phyloP scores from a whole-genome alignment of 2,329 filamentous ascomycete species.

The Colletotrichum falcatum region DNA sequence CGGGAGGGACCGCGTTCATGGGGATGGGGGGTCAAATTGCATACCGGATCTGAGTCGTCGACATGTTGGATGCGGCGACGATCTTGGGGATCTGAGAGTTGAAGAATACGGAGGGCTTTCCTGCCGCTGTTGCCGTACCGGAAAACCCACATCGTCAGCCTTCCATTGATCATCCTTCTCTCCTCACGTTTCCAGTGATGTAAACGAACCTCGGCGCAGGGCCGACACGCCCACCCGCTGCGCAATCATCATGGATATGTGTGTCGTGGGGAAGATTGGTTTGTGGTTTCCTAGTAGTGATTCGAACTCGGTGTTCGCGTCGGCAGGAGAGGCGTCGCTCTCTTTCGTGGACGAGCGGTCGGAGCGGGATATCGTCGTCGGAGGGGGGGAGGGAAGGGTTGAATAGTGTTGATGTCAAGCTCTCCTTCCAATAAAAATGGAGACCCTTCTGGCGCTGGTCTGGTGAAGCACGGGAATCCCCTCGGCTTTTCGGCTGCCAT shows the following conservation, averaged over 20 bases:
- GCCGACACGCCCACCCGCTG: conserved; percentile 69
- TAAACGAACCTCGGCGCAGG: conserved; percentile 66
- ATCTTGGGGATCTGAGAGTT: conserved; percentile 61
- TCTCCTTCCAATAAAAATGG: conserved; percentile 20
- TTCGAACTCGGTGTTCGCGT: not conserved
- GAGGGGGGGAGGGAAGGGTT: no score
- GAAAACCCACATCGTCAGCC: conserved; percentile 34
- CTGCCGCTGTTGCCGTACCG: conserved; percentile 51
- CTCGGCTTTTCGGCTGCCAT: conserved; percentile 59
- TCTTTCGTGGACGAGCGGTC: conserved; percentile 38
- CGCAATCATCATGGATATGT: conserved; percentile 61
- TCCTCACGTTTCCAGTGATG: conserved; percentile 3
- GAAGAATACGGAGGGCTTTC: conserved; percentile 60
- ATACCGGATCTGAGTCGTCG: conserved; percentile 62
- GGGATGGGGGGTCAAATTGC: conserved; percentile 33
- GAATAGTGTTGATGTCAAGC: conserved; percentile 34
- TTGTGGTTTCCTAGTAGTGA: not conserved
- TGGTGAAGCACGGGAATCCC: conserved; percentile 29
- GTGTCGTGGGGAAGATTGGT: not conserved
- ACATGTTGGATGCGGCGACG: conserved; percentile 55
- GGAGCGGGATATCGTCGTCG: conserved; percentile 39
- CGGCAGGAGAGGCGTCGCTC: not conserved
- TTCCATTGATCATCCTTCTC: not conserved
- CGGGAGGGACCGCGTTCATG: no score
- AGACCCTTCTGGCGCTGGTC: conserved; percentile 20